Conservation (phyloP, 345 rosid genomes). For the Viola odorata region DNA sequence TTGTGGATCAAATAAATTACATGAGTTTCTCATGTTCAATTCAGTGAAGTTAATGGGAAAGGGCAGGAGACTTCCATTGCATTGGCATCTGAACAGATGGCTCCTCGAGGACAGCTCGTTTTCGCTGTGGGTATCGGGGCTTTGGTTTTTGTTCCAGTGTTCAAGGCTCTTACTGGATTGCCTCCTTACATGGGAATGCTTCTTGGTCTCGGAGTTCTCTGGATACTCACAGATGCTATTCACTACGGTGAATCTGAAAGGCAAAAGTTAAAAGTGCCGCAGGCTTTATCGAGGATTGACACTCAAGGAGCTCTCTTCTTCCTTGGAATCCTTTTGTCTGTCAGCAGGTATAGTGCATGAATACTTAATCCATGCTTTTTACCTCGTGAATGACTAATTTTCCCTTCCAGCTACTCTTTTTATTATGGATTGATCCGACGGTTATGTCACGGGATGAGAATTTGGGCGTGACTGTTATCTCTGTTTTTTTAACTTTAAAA, state of each 20-base stretch:
- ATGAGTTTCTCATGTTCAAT: conserved; percentile 15
- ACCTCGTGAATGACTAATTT: neutral
- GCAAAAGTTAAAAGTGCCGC: conserved; percentile 86
- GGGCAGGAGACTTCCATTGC: conserved; percentile 55
- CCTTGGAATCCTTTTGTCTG: conserved; percentile 89
- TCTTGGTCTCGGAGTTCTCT: conserved; percentile 92
- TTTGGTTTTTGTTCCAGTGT: conserved; percentile 81
- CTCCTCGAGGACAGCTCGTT: conserved; percentile 88
- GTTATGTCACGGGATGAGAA: too few relatives aligned
- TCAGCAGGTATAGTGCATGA: conserved; percentile 55
- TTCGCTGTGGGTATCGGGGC: conserved; percentile 85
- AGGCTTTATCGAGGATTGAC: conserved; percentile 88
- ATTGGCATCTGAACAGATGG: conserved; percentile 83
- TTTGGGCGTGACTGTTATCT: too few relatives aligned
- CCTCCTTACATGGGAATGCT: conserved; percentile 97
- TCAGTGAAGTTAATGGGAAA: conserved; percentile 85
- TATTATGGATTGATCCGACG: neutral
- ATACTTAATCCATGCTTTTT: neutral
- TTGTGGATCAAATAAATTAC: conserved; percentile 23
- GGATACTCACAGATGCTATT: conserved; percentile 95
- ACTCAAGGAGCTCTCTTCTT: conserved; percentile 91
- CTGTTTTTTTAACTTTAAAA: too few relatives aligned
- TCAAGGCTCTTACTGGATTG: conserved; percentile 85
- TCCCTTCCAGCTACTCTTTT: neutral
- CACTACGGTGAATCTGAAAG: conserved; percentile 92